Conservation (phyloP, 2,329 filamentous ascomycete genomes). For the Colletotrichum zoysiae region DNA sequence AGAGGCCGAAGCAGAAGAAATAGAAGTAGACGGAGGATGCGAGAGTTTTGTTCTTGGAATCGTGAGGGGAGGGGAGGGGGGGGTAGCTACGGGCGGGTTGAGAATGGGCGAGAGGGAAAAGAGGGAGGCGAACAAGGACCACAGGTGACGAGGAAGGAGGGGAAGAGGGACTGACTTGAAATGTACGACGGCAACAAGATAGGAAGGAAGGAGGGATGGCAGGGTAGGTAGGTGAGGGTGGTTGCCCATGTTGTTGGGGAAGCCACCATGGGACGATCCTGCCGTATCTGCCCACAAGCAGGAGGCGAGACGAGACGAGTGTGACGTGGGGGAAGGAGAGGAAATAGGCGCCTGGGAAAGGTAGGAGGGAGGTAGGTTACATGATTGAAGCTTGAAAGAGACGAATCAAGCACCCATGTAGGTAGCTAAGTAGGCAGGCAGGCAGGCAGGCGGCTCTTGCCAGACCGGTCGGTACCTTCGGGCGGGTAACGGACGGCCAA, state of each 20-base stretch:
- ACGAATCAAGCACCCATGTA: not conserved
- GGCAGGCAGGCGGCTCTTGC: not conserved
- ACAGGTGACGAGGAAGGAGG: not conserved
- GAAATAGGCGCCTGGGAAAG: not conserved
- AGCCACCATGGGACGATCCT: slow-evolving; percentile 35
- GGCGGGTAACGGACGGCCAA: slow-evolving; percentile 26
- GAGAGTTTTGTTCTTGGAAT: slow-evolving; percentile 20
- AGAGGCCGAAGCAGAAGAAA: not conserved
- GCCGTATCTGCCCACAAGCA: slow-evolving; percentile 21
- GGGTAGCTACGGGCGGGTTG: too few species aligned
- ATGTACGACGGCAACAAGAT: not conserved
- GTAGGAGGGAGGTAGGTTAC: not conserved
- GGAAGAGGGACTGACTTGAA: too few species aligned
- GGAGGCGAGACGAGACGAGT: slow-evolving; percentile 4
- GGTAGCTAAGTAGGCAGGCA: not conserved
- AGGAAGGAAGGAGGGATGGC: too few species aligned
- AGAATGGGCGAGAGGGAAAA: not conserved
- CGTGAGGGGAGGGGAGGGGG: not conserved
- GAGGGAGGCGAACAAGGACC: not conserved
- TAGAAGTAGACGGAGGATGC: not conserved
- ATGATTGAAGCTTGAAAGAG: not conserved
- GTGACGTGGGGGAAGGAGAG: not conserved
- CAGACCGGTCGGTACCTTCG: slow-evolving; percentile 25
- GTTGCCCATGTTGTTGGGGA: slow-evolving; percentile 19
- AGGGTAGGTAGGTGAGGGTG: not conserved